Base-by-base conservation (phyloP, 1,139 yeast species). In the Hyphopichia wangnamkhiaoensis region DNA sequence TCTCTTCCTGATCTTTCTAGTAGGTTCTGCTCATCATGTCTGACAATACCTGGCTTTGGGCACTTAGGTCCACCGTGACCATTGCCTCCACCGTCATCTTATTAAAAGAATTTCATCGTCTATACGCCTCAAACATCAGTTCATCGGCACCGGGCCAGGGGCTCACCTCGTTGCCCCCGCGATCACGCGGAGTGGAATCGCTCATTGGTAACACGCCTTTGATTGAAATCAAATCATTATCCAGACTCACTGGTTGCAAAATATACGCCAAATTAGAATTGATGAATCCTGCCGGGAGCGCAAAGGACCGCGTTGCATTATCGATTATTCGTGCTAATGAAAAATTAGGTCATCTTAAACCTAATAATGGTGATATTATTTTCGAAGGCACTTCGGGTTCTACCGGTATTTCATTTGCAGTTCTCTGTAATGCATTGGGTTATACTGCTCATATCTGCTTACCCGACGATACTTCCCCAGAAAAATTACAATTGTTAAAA, bases 371-470 rank as follows among this genome's bases (percentile, higher is more conserved):
- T 5, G 90, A 87, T 55, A 74, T 82, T 15, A 80, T 88, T 4
- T 90, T 84, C 58, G 98, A 93, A 65, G 98, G 98, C 3, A 93
- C 98, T 0, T 83, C 94, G 9, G 98, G 98, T 0, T 88, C 96
- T 0, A 93, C 98, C 0, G 98, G 98, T 7, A 93, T 93, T 20
- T 87, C 96, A 2, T 77, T 93, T 49, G 96, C 98, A 1, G 79
- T 89, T 63, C 74, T 93, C 18, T 87, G 95, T 46, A 80, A 90
- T 50, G 87, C 97, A 0, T 62, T 87, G 43, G 98, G 98, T 0
- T 91, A 91, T 59, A 79, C 76, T 12, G 87, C 96, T 0, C 96
- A 90, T 54, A 93, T 93, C 23, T 91, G 95, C 42, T 71, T 93
- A n/a, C 98, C 98, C 0, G 94, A 90, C 58, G 98, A 93, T 55